Base-by-base conservation (phyloP, 106 monocot genomes). In the Apostasia ramifera region DNA sequence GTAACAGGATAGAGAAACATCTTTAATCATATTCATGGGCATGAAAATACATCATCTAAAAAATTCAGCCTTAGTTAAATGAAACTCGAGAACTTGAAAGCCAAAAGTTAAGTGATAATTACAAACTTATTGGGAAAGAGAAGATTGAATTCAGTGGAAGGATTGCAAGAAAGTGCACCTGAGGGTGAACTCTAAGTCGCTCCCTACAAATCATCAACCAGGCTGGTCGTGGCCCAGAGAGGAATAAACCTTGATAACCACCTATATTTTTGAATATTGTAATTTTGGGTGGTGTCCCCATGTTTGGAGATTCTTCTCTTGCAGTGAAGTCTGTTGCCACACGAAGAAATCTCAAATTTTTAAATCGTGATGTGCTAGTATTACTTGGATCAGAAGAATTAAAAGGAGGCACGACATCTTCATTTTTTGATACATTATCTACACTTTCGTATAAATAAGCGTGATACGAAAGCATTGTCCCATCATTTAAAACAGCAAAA, bases 141-240 rank as follows among this genome's bases (percentile, higher is more conserved):
- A 26, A 26, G 26, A 26, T 26, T 26, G 26, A 26, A 26, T 26
- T 26, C 26, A 26, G 26, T 26, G 26, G 26, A 26, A 26, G 26
- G 26, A 26, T 26, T 26, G 4, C 1, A 43, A 51, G 39, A 48
- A 50, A 61, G 13, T 44, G 70, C 56, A 84, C 95, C 88, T 95
- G 95, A 26, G 97, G 97, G 79, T 98, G 97, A 54, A 89, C 79
- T 66, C 97, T 80, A 70, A 92, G 74, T 8, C 97, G 83, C 72
- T 98, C 89, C 55, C 92, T 78, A 58, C 92, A 92, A 40, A 89
- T 71, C 85, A 98, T 92, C 79, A 98, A 69, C 97, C 97, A 98
- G 53, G 85, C 49, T 61, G 97, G 97, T 66, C 89, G 89, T 52
- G 89, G 77, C 3, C 97, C 97, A 75, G 84, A 69, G 73, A 92